A percentile compares a stretch with the other conserved stretches of the same genome.
Evolutionary conservation across 2,329 filamentous ascomycete species (phyloP).

Genomic region (Phyllachora maydis): DNA sequence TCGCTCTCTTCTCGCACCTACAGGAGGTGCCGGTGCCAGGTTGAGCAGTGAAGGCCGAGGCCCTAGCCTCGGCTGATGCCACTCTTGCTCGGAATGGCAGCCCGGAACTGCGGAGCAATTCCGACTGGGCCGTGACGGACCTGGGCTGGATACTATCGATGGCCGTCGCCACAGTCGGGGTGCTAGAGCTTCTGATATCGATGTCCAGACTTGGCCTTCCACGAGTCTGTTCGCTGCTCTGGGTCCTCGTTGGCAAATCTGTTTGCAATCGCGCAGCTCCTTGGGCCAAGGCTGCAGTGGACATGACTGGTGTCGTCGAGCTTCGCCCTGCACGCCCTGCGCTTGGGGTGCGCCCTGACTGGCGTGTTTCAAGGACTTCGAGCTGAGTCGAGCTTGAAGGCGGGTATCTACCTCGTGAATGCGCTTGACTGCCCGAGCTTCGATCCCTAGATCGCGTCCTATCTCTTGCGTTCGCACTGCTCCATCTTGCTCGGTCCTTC

Average conservation of each 20-base stretch:
- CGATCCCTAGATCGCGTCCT: no score
- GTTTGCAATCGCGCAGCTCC: slow-evolving; percentile 42
- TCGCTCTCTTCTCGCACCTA: no score
- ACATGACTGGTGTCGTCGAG: slow-evolving; percentile 24
- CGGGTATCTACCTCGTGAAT: slow-evolving; percentile 28
- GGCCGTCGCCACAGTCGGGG: slow-evolving; percentile 10
- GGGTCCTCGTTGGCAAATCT: slow-evolving; percentile 30
- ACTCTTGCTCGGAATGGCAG: slow-evolving; percentile 16
- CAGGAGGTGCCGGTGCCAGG: no score
- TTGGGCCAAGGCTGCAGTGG: slow-evolving; percentile 19
- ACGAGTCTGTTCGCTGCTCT: slow-evolving; percentile 14
- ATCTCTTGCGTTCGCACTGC: slow-evolving; percentile 16
- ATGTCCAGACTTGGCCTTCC: slow-evolving; percentile 16
- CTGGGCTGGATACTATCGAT: no score
- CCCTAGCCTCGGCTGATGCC: neutral
- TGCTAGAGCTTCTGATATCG: slow-evolving; percentile 19
- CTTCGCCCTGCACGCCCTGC: slow-evolving; percentile 34
- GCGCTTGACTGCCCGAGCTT: no score
- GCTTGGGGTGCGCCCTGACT: slow-evolving; percentile 30
- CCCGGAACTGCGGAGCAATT: slow-evolving; percentile 8
- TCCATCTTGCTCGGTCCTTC: slow-evolving; percentile 22
- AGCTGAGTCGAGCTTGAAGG: slow-evolving; percentile 24
- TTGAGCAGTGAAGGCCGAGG: slow-evolving; percentile 3
- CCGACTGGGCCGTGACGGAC: slow-evolving; percentile 5
- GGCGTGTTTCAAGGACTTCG: slow-evolving; percentile 23